Evolutionary conservation across 2,329 filamentous ascomycete genomes (phyloP).

Genomic region (Sporothrix curviconia): DNA sequence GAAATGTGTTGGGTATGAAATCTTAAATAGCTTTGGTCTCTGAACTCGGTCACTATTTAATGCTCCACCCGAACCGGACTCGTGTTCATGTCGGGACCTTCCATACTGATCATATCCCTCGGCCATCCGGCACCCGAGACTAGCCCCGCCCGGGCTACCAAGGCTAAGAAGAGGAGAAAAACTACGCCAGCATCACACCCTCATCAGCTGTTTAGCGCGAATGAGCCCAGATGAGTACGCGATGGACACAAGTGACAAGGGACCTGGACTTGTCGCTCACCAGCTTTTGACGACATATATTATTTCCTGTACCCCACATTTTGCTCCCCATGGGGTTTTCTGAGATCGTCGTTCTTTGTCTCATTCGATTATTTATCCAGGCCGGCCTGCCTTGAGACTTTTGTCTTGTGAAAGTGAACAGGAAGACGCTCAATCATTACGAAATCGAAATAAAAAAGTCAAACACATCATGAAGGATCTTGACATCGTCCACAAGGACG

Average conservation of each 20-base stretch:
- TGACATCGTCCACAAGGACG: not conserved
- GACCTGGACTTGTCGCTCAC: not conserved
- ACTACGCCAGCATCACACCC: not conserved
- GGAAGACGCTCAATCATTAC: not conserved
- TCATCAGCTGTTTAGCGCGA: too few relatives aligned
- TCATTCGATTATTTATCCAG: not conserved
- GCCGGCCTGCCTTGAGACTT: not conserved
- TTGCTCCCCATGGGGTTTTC: not conserved
- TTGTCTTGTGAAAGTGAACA: not conserved
- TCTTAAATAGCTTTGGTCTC: not conserved
- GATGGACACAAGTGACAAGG: not conserved
- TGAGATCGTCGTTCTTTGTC: not conserved
- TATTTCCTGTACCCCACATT: not conserved
- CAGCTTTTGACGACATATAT: not conserved
- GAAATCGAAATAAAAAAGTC: not conserved
- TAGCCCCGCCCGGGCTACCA: not conserved
- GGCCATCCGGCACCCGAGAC: not conserved
- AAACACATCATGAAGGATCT: not conserved
- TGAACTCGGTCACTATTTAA: not conserved
- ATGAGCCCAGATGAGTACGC: not conserved
- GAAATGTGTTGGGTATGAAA: not conserved
- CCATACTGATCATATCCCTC: too few relatives aligned
- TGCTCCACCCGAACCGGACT: not conserved
- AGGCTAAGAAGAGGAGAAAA: not conserved
- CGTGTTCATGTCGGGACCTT: too few relatives aligned